A percentile compares a stretch with the other conserved stretches of the same genome.
Conservation (phyloP, 208 protist species). For the Trypanosoma lewisi region DNA sequence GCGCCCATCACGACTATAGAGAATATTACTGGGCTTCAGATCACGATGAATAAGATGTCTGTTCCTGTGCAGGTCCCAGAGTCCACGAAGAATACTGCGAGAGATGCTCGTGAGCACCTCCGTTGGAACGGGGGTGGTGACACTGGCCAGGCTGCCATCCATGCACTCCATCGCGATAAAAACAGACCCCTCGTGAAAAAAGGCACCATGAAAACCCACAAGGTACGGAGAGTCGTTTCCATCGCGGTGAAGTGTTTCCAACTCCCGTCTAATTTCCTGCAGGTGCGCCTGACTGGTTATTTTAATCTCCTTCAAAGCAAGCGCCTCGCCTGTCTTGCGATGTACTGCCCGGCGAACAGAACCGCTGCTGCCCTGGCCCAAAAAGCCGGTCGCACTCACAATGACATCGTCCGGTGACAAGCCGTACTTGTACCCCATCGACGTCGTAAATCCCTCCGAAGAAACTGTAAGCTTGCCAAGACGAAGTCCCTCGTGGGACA, state of each 20-base stretch:
- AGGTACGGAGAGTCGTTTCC: conserved; percentile 42
- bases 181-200: conserved; percentile 80
- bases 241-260: conserved; percentile 76
- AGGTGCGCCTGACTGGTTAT: conserved; percentile 68
- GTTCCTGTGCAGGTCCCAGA: conserved; percentile 86
- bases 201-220: conserved; percentile 90
- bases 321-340: conserved; percentile 42
- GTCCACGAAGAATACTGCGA: conserved; percentile 76
- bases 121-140: conserved; percentile 52
- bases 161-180: conserved; percentile 92
- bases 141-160: conserved; percentile 82
- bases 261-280: conserved; percentile 76
- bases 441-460: conserved; percentile 61
- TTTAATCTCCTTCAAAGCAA: conserved; percentile 90
- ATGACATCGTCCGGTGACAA: conserved; percentile 77
- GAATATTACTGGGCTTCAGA: conserved; percentile 97
- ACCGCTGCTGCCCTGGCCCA: conserved; percentile 86
- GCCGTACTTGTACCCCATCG: conserved; percentile 47
- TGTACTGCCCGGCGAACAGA: conserved; percentile 65
- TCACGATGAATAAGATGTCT: conserved; percentile 95
- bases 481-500: conserved; percentile 61
- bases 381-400: conserved; percentile 52
- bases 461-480: conserved; percentile 78
- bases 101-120: conserved; percentile 63
- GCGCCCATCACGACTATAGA: conserved; percentile 84